Evolutionary conservation across 257 asterid genomes (phyloP), one percentile per base, ranked within the genome.

Genomic region (Oldenlandia corymbosa): DNA sequence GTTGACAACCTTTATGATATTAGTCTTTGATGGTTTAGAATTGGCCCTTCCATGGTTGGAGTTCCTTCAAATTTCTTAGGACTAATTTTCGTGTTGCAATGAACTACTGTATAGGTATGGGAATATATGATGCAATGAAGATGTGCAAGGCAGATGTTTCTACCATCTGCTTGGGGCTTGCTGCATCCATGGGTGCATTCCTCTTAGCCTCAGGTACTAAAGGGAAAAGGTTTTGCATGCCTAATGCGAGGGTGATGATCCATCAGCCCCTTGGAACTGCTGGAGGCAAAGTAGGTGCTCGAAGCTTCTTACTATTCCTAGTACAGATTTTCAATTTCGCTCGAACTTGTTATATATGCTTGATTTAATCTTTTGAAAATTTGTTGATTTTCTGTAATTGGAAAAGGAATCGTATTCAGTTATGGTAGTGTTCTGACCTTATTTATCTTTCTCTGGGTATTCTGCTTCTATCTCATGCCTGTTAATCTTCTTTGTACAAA

Each of bases 151-250:
- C 99, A 31, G 96, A 90, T 77, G 88, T 93, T 43, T 93, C 97
- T 30, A 93, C 99, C 56, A 80, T 83, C 61, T 87, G 96, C 76
- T 76, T 93, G 86, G 99, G 97, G 30, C 79, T 85, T 79, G 96
- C 97, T 72, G 97, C 95, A 58, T 90, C 96, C 54, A 85, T 93
- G 92, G 96, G 96, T 27, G 96, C 97, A 6, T 93, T 93, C 75
- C 84, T 93, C 56, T 90, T 93, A 26, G 94, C 97, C 21, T 60
- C 95, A 71, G 99, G 99, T 62, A 73, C 72, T 65, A 93, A 85
- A 79, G 97, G 99, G 68, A 93, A 90, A 80, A 83, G 99, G 78
- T 87, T 75, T 69, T 90, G 97, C 84, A 90, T 93, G 99, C 97
- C 99, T 18, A 93, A 93, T 77, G 84, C 91, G 2, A 85, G 95